These are phyloP conservation scores for Hyphopichia wangnamkhiaoensis DNA, from an alignment of 1,139 yeast species.

Conservation along the genomic window DNA sequence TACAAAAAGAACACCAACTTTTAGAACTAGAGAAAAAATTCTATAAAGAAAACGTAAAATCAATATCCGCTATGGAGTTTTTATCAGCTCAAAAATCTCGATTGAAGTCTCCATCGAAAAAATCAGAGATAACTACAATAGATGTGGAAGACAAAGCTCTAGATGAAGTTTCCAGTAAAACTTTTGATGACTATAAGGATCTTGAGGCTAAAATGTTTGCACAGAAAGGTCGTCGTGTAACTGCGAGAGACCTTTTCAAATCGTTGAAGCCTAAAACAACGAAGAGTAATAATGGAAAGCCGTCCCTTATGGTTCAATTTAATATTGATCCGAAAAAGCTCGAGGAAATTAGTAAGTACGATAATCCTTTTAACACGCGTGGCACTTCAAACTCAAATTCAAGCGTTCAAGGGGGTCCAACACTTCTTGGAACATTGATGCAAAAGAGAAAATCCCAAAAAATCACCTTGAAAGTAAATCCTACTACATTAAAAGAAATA, in stretches of 20 bases:
- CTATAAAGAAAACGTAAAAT: slow-evolving; percentile 17
- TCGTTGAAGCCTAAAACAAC: slow-evolving; percentile 7
- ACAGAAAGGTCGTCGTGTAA: slow-evolving; percentile 9
- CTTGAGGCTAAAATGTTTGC: slow-evolving; percentile 21
- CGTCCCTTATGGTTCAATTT: slow-evolving; percentile 24
- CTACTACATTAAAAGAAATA: slow-evolving; percentile 12
- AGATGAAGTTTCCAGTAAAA: background rate
- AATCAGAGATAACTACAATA: background rate
- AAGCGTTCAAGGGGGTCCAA: background rate
- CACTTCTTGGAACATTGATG: background rate
- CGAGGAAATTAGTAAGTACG: slow-evolving; percentile 25
- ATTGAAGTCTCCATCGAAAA: too few species aligned
- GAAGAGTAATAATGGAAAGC: slow-evolving; percentile 7
- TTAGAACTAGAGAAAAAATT: slow-evolving; percentile 37
- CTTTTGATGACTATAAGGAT: background rate
- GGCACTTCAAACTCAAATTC: slow-evolving; percentile 15
- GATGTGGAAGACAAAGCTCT: background rate
- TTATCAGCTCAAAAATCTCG: slow-evolving; percentile 18
- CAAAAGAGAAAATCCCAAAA: slow-evolving; percentile 13
- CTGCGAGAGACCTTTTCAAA: slow-evolving; percentile 15
- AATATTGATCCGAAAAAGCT: slow-evolving; percentile 26
- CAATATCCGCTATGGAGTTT: slow-evolving; percentile 35
- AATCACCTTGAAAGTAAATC: slow-evolving; percentile 20
- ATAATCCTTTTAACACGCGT: slow-evolving; percentile 33
- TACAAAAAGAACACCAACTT: slow-evolving; percentile 20